Evolutionary conservation across 1,284 basidiomycete species (phyloP), one percentile per base, ranked within the genome.

Genomic region (Takashimella tepidaria): DNA sequence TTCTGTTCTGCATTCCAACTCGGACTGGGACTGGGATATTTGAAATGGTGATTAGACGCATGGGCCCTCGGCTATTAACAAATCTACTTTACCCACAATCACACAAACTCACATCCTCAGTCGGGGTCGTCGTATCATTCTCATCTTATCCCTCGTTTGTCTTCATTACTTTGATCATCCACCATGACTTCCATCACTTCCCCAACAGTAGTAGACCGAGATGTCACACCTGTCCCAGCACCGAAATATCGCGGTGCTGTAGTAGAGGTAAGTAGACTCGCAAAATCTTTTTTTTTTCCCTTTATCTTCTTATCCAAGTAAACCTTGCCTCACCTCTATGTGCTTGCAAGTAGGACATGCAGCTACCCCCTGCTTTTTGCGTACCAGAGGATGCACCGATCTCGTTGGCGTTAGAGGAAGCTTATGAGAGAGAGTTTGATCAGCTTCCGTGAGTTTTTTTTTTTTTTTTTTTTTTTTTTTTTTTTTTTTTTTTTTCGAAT

Each of bases 401-500:
- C 53, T 81, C 81, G 8, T 79, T 82, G 25, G 90, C 88, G 1
- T 82, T 92, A 42, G 88, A 89, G 63, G 81, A 87, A 27, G 90
- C 90, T 0, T 92, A 91, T 65, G 90, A 92, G 62, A 83, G 89
- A 43, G 90, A 92, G 69, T 92, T 92, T 74, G 90, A 90, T 23
- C 84, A 91, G 65, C 86, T 92, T 54, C 90, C 90, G 89, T 92
- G 63, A 67, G 79, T 75, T 13, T n/a, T n/a, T n/a, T n/a, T n/a
- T n/a, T n/a, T n/a, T n/a, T n/a, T n/a, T n/a, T n/a, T n/a, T n/a
- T n/a, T n/a, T n/a, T n/a, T n/a, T n/a, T n/a, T n/a, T n/a, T n/a
- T n/a, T n/a, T n/a, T n/a, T n/a, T n/a, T n/a, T n/a, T n/a, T n/a
- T n/a, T n/a, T n/a, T n/a, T n/a, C n/a, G n/a, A n/a, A n/a, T n/a